Percentiles rank a stretch among this genome's conserved stretches.
Conservation (phyloP, 2,329 filamentous ascomycete species). For the Cladosporium sp. region DNA sequence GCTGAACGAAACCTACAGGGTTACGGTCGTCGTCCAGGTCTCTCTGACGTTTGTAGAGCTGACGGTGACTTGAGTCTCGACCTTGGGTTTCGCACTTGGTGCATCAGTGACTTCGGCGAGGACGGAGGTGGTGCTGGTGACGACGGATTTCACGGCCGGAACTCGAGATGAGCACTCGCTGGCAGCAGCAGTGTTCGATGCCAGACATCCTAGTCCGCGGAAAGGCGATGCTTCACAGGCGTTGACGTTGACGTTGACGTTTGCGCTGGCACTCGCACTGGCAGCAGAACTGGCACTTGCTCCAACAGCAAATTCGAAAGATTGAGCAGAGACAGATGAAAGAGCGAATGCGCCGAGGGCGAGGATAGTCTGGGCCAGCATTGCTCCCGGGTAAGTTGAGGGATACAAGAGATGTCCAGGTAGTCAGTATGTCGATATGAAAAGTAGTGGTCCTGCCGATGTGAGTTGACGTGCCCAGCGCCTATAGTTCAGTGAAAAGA, state of each 20-base stretch:
- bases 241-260: neutral
- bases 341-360: conserved; percentile 15
- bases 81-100: neutral
- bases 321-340: conserved; percentile 17
- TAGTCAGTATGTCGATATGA: neutral
- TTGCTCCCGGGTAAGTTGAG: neutral
- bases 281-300: neutral
- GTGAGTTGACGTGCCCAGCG: conserved; percentile 15
- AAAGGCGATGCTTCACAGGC: conserved; percentile 11
- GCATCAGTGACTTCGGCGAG: conserved; percentile 9
- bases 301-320: neutral
- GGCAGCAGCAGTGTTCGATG: conserved; percentile 18
- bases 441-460: conserved; percentile 15
- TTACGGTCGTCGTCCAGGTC: conserved; percentile 7
- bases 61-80: conserved; percentile 5
- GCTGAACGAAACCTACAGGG: neutral
- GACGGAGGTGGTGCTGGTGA: conserved; percentile 17
- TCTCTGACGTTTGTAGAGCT: conserved; percentile 11
- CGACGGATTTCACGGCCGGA: neutral
- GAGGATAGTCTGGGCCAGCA: conserved; percentile 13
- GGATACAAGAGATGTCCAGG: neutral
- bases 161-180: conserved; percentile 14
- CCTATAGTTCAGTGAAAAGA: conserved; percentile 13
- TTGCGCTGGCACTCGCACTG: neutral
- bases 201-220: conserved; percentile 11